phyloP scores from a whole-genome alignment of 352 stramenopile genomes.

The Peronospora destructor region DNA sequence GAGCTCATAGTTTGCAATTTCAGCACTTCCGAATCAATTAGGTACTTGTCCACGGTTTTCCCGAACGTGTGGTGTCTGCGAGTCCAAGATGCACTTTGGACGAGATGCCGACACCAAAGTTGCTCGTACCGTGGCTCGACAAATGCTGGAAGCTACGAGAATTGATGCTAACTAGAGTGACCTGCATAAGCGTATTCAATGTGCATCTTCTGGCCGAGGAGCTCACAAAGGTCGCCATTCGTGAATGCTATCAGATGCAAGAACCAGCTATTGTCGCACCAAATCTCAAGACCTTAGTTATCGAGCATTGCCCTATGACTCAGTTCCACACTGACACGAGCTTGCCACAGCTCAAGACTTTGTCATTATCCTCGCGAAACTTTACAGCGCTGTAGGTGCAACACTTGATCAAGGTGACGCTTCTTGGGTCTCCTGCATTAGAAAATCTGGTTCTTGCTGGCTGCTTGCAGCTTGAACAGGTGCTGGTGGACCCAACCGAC shows the following conservation, averaged over 20 bases:
- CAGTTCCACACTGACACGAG: slow-evolving; percentile 37
- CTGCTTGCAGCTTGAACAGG: slow-evolving; percentile 50
- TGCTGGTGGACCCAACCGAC: slow-evolving; percentile 49
- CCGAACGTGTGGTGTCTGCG: slow-evolving; percentile 34
- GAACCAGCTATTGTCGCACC: slow-evolving; percentile 33
- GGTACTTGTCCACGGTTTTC: slow-evolving; percentile 28
- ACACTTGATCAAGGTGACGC: slow-evolving; percentile 38
- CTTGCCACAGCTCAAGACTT: slow-evolving; percentile 39
- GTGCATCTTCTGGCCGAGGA: slow-evolving; percentile 35
- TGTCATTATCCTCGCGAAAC: slow-evolving; percentile 42
- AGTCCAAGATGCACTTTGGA: slow-evolving; percentile 31
- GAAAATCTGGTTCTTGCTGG: slow-evolving; percentile 31
- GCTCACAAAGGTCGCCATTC: slow-evolving; percentile 42
- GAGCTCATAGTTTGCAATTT: slow-evolving; percentile 35
- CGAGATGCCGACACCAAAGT: slow-evolving; percentile 25
- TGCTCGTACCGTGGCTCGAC: slow-evolving; percentile 27
- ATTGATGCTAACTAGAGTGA: slow-evolving; percentile 42
- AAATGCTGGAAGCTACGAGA: slow-evolving; percentile 31
- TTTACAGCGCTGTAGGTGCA: slow-evolving; percentile 37
- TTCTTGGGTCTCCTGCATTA: slow-evolving; percentile 25
- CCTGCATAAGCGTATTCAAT: slow-evolving; percentile 39
- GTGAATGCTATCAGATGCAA: slow-evolving; percentile 56
- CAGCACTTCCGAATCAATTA: slow-evolving; percentile 22
- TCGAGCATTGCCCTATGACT: slow-evolving; percentile 42
- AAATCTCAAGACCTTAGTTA: slow-evolving; percentile 29